These are phyloP conservation scores for Lentinula lateritia DNA, from an alignment of 768 basidiomycete species.

Conservation along the genomic window DNA sequence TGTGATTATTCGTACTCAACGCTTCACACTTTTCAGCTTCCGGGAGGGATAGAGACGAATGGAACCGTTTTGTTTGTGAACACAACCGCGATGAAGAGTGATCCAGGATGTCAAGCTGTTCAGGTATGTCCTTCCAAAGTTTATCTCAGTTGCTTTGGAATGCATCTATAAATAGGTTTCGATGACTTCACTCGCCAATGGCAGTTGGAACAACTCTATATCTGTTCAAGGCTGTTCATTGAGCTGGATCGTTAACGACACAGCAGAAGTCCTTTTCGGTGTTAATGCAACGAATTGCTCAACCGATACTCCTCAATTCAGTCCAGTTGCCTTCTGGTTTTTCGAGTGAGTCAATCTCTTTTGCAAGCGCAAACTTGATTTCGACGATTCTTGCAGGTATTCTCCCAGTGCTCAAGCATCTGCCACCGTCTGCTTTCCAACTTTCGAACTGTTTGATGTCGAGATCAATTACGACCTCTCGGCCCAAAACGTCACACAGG, in stretches of 20 bases:
- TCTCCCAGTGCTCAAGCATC: conserved; percentile 32
- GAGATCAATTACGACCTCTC: conserved; percentile 37
- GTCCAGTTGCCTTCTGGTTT: conserved; percentile 54
- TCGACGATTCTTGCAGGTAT: conserved; percentile 12
- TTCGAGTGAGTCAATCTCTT: conserved; percentile 19
- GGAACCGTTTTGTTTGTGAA: conserved; percentile 41
- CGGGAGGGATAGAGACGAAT: conserved; percentile 28
- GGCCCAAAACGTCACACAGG: conserved; percentile 36
- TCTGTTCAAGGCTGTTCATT: conserved; percentile 34
- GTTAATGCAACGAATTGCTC: conserved; percentile 24
- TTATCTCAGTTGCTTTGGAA: neutral
- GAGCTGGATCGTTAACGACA: conserved; percentile 34
- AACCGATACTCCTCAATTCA: conserved; percentile 26
- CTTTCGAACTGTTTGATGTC: conserved; percentile 39
- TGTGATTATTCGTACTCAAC: neutral
- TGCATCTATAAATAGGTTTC: conserved; percentile 22
- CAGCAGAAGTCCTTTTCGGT: conserved; percentile 39
- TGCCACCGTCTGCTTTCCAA: conserved; percentile 43
- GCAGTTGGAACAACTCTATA: conserved; percentile 39
- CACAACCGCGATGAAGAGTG: conserved; percentile 41
- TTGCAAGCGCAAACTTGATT: neutral
- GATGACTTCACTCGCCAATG: conserved; percentile 26
- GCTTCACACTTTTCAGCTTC: conserved; percentile 26
- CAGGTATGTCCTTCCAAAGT: conserved; percentile 19
- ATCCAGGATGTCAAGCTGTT: conserved; percentile 36